Evolutionary conservation across 345 rosid genomes (phyloP).

Genomic region (Carallia pectinifolia): DNA sequence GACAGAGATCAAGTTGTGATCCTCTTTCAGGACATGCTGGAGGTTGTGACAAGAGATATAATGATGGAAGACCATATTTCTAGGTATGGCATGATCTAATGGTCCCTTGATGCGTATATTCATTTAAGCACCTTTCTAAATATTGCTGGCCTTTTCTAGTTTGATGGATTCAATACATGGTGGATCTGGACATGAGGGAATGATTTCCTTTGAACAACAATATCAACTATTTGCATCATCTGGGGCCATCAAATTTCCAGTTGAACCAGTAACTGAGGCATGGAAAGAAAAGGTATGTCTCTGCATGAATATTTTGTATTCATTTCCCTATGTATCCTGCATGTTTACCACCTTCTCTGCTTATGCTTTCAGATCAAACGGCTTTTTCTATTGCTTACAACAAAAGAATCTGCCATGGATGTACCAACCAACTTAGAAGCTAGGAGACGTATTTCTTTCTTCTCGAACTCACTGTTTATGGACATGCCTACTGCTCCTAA

Average conservation of each 20-base stretch:
- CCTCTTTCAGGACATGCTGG: slow-evolving; percentile 97
- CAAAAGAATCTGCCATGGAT: slow-evolving; percentile 99
- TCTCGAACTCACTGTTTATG: slow-evolving; percentile 98
- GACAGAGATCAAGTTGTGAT: slow-evolving; percentile 88
- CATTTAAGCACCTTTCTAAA: slow-evolving; percentile 16
- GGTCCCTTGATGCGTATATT: slow-evolving; percentile 11
- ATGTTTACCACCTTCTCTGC: background rate
- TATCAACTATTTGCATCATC: slow-evolving; percentile 80
- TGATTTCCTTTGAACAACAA: slow-evolving; percentile 49
- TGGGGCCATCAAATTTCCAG: slow-evolving; percentile 90
- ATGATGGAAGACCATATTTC: slow-evolving; percentile 70
- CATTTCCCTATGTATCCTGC: background rate
- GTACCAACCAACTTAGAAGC: slow-evolving; percentile 99
- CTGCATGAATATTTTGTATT: background rate
- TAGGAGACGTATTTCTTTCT: slow-evolving; percentile 93
- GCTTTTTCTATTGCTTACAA: slow-evolving; percentile 74
- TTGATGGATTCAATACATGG: slow-evolving; percentile 70
- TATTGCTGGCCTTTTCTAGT: slow-evolving; percentile 36
- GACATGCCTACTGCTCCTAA: slow-evolving; percentile 95
- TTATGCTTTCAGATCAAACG: slow-evolving; percentile 59
- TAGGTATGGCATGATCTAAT: slow-evolving; percentile 36
- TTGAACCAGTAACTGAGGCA: slow-evolving; percentile 71
- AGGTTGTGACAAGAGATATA: slow-evolving; percentile 89
- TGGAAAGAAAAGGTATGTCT: slow-evolving; percentile 86
- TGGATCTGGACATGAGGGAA: slow-evolving; percentile 69